Evolutionary conservation across 2,329 filamentous ascomycete species (phyloP), one percentile per base, ranked within the genome.

Genomic region (Fusarium fracticaudum): DNA sequence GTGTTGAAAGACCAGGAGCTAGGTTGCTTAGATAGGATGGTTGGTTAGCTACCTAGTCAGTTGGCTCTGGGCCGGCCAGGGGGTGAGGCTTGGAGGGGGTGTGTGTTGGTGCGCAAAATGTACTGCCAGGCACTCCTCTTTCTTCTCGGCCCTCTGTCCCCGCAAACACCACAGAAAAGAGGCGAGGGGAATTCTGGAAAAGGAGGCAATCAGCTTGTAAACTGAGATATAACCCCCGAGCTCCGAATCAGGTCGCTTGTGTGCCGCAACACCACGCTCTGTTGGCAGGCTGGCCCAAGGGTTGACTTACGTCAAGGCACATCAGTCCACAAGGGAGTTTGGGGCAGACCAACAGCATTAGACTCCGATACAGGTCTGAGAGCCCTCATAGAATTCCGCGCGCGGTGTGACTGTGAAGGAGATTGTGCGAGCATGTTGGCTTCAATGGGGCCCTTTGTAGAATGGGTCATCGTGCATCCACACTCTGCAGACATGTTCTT

Each of bases 241-340:
- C 69, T 73, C 79, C 74, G 71, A 77, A 78, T 74, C 62, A 71
- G 69, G 78, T 74, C 74, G 73, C 58, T 75, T 75, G 76, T 71
- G 72, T 71, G 73, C 76, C 62, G 71, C 72, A 77, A 76, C 67
- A 73, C 65, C 62, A 73, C 51, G 37, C 60, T 70, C 60, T 76
- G 77, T 77, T 69, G 74, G 69, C 69, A 75, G 60, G 47, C 67
- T 60, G 66, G 60, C 43, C 65, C 60, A 57, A 61, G 66, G 63
- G 51, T 70, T 71, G 70, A 76, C 72, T 75, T 79, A 79, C 75
- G 78, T 79, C 77, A 78, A 79, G 73, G 71, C 60, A 71, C 73
- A 73, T 78, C 73, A 75, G 73, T 77, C 76, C 75, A 78, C 73
- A 78, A 66, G 60, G 64, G 54, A 70, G 60, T 61, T 66, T 65